Conservation (phyloP, 73 alveolate genomes). For the Durusdinium trenchii region DNA sequence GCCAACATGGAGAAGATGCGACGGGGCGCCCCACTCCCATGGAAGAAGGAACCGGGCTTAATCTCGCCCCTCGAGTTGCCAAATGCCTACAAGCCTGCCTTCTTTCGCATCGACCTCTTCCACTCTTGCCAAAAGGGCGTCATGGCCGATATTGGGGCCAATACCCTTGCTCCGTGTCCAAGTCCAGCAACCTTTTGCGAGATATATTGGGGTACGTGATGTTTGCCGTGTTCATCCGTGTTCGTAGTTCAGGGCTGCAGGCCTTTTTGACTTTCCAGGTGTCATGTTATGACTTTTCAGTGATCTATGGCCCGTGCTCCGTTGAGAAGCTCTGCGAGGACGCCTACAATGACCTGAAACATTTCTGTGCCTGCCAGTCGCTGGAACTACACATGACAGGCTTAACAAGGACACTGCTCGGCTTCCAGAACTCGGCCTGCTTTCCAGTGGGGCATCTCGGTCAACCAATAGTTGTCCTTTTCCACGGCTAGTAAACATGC, state of each 20-base stretch:
- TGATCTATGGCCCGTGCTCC: background rate
- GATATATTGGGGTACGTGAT: background rate
- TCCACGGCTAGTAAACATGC: background rate
- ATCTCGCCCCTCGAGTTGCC: background rate
- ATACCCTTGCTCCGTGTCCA: background rate
- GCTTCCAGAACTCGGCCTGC: background rate
- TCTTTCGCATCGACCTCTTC: conserved; percentile 21
- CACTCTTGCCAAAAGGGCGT: conserved; percentile 45
- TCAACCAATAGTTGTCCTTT: background rate
- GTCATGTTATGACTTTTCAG: background rate
- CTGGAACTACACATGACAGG: background rate
- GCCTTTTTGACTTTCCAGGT: background rate
- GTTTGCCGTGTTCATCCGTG: background rate
- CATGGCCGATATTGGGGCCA: conserved; percentile 26
- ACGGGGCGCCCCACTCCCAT: background rate
- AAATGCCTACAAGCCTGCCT: background rate
- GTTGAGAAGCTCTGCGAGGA: background rate
- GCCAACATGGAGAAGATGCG: background rate
- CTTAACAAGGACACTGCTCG: background rate
- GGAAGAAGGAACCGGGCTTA: background rate
- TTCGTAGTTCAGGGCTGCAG: background rate
- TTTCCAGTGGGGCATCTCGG: background rate
- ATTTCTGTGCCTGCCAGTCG: background rate
- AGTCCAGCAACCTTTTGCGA: too few species aligned
- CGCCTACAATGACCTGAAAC: background rate